Conservation (phyloP, 2,329 filamentous ascomycete genomes). For the Ophiostoma populinum region DNA sequence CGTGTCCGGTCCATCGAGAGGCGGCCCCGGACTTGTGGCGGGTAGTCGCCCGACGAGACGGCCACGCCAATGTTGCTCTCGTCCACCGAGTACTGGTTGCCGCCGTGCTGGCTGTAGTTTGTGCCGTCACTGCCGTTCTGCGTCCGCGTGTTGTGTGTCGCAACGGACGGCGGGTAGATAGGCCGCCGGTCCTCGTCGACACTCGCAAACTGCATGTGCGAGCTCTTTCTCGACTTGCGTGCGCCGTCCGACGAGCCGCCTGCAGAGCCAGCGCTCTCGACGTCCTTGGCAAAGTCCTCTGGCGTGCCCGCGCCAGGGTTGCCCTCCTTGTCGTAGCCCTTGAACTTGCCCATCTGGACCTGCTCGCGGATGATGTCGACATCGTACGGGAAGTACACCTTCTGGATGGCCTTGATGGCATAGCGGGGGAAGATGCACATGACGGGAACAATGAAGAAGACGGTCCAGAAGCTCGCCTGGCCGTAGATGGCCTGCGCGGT, state of each 20-base stretch:
- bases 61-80: conserved; percentile 45
- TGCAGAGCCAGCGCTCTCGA: conserved; percentile 20
- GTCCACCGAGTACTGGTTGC: conserved; percentile 24
- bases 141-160: conserved; percentile 65
- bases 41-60: conserved; percentile 13
- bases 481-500: conserved; percentile 65
- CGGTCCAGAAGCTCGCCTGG: conserved; percentile 72
- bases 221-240: conserved; percentile 31
- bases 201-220: conserved; percentile 39
- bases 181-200: conserved; percentile 78
- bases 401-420: conserved; percentile 71
- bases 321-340: conserved; percentile 35
- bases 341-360: conserved; percentile 65
- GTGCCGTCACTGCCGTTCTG: conserved; percentile 91
- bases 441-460: conserved; percentile 60
- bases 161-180: conserved; percentile 84
- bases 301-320: conserved; percentile 15
- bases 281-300: conserved; percentile 21
- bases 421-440: conserved; percentile 81
- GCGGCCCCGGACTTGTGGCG: not conserved
- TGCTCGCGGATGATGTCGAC: conserved; percentile 94
- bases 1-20: conserved; percentile 50
- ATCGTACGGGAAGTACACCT: conserved; percentile 84
- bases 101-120: conserved; percentile 36
- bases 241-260: conserved; percentile 32